Base-by-base conservation (phyloP, 2,329 filamentous ascomycete genomes). In the Apiospora saccharicola region DNA sequence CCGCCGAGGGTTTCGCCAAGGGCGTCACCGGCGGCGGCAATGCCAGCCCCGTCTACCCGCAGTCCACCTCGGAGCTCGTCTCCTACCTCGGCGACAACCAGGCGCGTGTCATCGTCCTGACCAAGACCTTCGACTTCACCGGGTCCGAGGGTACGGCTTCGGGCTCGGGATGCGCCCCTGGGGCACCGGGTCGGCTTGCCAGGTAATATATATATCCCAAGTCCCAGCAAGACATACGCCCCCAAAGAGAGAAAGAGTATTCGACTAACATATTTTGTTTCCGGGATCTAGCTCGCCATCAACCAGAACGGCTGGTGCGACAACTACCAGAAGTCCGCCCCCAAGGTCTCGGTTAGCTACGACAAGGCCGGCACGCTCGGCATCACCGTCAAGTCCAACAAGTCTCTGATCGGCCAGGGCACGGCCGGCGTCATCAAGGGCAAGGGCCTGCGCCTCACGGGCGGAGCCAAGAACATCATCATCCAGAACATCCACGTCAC, bases 21-120 rank as follows among this genome's bases (percentile, higher is more conserved):
- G 88, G 88, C 68, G 87, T 89, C 41, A 92, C 90, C 24, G 90
- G 90, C 49, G 90, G 90, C 77, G 90, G 89, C 70, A 83, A 76
- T 73, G 89, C 87, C 30, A 81, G 83, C 12, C 79, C 88, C 41
- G 88, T 88, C 24, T 88, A 89, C 75, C 90, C 90, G 16, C 82
- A 79, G 24, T 87, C 83, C 68, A 89, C 80, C 57, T 84, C 81
- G 34, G 84, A 92, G 85, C 86, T 92, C 67, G 86, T 88, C 79
- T 85, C 83, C 51, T 92, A 90, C 82, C 86, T 92, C 6, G 83
- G 84, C 12, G 89, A 91, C 79, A 81, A 80, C 71, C 79, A 82
- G 26, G 76, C 90, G 16, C 86, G 89, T 34, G 86, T 88, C 73
- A 91, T 92, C 76, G 84, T 91, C 71, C 82, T 92, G 41, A 85